These are phyloP conservation scores for Suillus bovinus DNA, from an alignment of 768 basidiomycete genomes.

Conservation along the genomic window DNA sequence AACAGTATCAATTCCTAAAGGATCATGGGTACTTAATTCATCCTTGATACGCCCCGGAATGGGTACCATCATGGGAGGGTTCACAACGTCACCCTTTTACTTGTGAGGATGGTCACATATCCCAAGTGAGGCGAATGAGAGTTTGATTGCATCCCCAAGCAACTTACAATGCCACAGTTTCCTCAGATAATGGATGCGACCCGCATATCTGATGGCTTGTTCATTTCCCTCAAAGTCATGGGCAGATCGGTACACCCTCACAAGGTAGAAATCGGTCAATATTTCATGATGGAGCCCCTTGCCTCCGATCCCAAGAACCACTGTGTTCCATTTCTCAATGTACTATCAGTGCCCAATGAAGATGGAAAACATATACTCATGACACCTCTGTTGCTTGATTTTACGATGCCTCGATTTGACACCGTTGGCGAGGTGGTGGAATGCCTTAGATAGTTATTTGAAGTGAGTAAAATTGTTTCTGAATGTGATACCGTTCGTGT, in stretches of 20 bases:
- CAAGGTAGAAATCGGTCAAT: conserved; percentile 33
- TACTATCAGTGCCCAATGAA: conserved; percentile 19
- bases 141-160: neutral
- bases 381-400: conserved; percentile 38
- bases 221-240: conserved; percentile 33
- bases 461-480: conserved; percentile 15
- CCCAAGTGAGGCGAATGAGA: neutral
- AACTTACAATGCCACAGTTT: neutral
- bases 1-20: neutral
- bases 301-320: conserved; percentile 27
- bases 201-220: conserved; percentile 27
- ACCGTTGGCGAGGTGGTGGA: conserved; percentile 35
- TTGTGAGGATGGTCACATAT: conserved; percentile 12
- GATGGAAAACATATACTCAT: conserved; percentile 18
- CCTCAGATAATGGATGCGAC: conserved; percentile 29
- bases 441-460: conserved; percentile 34
- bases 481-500: neutral
- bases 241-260: conserved; percentile 14
- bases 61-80: neutral
- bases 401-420: too few species aligned
- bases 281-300: conserved; percentile 12
- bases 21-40: neutral
- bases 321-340: conserved; percentile 34
- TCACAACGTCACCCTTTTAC: neutral
- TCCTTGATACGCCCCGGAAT: neutral